Evolutionary conservation across 768 basidiomycete genomes (phyloP).

Genomic region (Termitomyces sp.): DNA sequence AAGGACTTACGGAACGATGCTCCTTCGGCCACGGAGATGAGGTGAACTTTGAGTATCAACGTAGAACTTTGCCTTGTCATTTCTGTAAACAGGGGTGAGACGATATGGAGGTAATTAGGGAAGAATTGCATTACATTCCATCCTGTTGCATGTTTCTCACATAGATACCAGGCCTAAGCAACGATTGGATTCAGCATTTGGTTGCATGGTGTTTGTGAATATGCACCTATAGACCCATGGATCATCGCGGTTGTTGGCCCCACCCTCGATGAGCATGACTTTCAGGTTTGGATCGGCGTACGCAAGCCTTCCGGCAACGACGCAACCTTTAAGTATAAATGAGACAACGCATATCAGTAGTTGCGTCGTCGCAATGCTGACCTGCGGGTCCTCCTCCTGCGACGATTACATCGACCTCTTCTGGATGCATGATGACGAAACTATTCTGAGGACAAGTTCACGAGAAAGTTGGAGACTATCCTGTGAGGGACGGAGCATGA

Average conservation of each 20-base stretch:
- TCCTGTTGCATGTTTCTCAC: conserved; percentile 69
- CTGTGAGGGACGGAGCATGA: not conserved
- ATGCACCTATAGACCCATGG: conserved; percentile 65
- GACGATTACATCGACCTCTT: conserved; percentile 71
- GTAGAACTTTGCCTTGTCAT: conserved; percentile 73
- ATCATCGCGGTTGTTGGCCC: conserved; percentile 68
- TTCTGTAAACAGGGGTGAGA: conserved; percentile 30
- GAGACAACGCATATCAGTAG: not conserved
- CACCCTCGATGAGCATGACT: conserved; percentile 72
- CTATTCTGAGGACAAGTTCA: not conserved
- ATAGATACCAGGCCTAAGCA: conserved; percentile 54
- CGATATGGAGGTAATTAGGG: not conserved
- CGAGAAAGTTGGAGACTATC: not conserved
- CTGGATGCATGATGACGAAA: conserved; percentile 39
- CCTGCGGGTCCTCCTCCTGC: conserved; percentile 66
- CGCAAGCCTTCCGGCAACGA: conserved; percentile 63
- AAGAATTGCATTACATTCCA: conserved; percentile 40
- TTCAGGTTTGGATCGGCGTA: conserved; percentile 68
- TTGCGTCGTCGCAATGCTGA: conserved; percentile 8
- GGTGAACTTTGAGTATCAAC: conserved; percentile 53
- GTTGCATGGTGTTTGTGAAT: not conserved
- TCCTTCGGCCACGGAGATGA: conserved; percentile 54
- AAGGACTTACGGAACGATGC: conserved; percentile 59
- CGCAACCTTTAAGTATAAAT: conserved; percentile 38
- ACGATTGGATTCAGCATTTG: not conserved